Evolutionary conservation across 257 asterid genomes (phyloP).

Genomic region (Petunia secreta): DNA sequence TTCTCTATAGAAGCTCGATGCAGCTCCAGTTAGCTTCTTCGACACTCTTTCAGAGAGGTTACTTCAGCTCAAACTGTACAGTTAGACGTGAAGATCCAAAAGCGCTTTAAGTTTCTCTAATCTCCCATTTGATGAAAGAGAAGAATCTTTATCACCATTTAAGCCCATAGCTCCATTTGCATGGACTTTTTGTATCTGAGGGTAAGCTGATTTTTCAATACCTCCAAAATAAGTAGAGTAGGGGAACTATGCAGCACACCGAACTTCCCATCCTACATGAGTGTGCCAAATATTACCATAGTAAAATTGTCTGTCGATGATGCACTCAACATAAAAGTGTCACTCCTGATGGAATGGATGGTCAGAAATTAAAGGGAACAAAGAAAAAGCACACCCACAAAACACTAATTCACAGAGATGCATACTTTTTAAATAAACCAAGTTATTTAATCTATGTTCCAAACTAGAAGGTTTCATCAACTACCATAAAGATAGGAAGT

Average conservation of each 20-base stretch:
- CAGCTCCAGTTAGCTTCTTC: neutral
- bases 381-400: too few species aligned
- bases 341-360: too few species aligned
- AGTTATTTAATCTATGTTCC: too few species aligned
- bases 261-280: slow-evolving; percentile 80
- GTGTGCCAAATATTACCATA: neutral
- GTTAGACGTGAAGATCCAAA: slow-evolving; percentile 58
- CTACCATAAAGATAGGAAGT: too few species aligned
- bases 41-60: slow-evolving; percentile 23
- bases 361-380: too few species aligned
- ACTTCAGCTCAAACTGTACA: slow-evolving; percentile 29
- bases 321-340: neutral
- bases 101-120: slow-evolving; percentile 55
- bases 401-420: too few species aligned
- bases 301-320: neutral
- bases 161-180: slow-evolving; percentile 57
- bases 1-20: slow-evolving; percentile 14
- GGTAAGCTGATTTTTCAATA: slow-evolving; percentile 62
- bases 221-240: slow-evolving; percentile 79
- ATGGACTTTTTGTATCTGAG: slow-evolving; percentile 41
- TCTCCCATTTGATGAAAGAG: slow-evolving; percentile 63
- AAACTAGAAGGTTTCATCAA: too few species aligned
- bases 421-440: too few species aligned
- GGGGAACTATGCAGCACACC: slow-evolving; percentile 78
- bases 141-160: slow-evolving; percentile 31